Conservation (phyloP, 2,329 filamentous ascomycete species). For the Botrytis medusae region DNA sequence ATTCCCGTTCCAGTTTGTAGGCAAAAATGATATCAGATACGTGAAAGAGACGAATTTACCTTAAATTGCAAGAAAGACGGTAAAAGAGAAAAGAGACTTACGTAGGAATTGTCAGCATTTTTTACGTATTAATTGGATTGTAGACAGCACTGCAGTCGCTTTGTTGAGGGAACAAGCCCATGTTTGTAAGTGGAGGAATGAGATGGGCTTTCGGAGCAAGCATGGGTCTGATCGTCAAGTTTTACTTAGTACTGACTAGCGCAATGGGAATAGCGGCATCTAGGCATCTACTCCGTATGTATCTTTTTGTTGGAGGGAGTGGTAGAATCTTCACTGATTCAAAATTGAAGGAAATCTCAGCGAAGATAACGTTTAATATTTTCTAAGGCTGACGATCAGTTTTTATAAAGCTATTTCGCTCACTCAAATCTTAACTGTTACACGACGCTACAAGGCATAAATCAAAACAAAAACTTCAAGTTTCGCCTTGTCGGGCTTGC, state of each 20-base stretch:
- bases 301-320: not conserved
- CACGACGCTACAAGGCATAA: not conserved
- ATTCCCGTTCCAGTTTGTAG: not conserved
- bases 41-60: not conserved
- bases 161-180: slow-evolving; percentile 4
- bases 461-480: not conserved
- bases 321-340: not conserved
- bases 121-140: not conserved
- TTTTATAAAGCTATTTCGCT: not conserved
- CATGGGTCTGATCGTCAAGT: not conserved
- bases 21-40: not conserved
- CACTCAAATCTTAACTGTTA: not conserved
- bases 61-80: not conserved
- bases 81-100: not conserved
- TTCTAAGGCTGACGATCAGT: not conserved
- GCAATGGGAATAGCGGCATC: not conserved
- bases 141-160: not conserved
- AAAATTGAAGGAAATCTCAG: not conserved
- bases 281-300: not conserved
- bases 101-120: slow-evolving; percentile 4
- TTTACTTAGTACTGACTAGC: not conserved
- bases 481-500: not conserved
- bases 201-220: not conserved
- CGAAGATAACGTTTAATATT: too few relatives aligned
- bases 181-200: slow-evolving; percentile 5